phyloP scores from a whole-genome alignment of 345 rosid genomes.

The Euphorbia pulcherrima region DNA sequence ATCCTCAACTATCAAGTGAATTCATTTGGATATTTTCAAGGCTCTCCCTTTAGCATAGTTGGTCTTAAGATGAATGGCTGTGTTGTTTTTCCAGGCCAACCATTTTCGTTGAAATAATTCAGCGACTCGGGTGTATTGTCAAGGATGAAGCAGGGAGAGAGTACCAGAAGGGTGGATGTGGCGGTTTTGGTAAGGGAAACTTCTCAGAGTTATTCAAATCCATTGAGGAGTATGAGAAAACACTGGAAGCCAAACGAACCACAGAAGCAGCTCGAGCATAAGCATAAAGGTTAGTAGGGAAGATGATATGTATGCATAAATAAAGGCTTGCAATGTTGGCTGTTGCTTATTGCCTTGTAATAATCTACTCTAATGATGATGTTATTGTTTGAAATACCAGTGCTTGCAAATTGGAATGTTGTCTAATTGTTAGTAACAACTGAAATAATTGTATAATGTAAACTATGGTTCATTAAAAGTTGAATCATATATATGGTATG shows the following conservation, averaged over 20 bases:
- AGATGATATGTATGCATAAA: not conserved
- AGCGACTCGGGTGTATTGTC: constrained; percentile 77
- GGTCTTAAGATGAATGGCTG: not conserved
- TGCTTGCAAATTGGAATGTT: not conserved
- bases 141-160: constrained; percentile 61
- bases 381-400: no score
- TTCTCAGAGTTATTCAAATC: constrained; percentile 91
- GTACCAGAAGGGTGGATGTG: constrained; percentile 90
- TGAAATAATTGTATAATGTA: not conserved
- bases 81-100: constrained; percentile 57
- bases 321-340: not conserved
- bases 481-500: no score
- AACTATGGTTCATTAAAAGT: not conserved
- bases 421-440: no score
- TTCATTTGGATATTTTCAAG: not conserved
- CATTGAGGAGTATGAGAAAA: constrained; percentile 88
- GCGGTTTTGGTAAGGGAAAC: constrained; percentile 94
- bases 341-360: not conserved
- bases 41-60: no score
- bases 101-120: constrained; percentile 90
- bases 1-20: not conserved
- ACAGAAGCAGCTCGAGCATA: constrained; percentile 27
- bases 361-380: not conserved
- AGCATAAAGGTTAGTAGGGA: constrained; percentile 8
- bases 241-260: constrained; percentile 56